Base-by-base conservation (phyloP, 768 basidiomycete species). In the Roridomyces roridus region DNA sequence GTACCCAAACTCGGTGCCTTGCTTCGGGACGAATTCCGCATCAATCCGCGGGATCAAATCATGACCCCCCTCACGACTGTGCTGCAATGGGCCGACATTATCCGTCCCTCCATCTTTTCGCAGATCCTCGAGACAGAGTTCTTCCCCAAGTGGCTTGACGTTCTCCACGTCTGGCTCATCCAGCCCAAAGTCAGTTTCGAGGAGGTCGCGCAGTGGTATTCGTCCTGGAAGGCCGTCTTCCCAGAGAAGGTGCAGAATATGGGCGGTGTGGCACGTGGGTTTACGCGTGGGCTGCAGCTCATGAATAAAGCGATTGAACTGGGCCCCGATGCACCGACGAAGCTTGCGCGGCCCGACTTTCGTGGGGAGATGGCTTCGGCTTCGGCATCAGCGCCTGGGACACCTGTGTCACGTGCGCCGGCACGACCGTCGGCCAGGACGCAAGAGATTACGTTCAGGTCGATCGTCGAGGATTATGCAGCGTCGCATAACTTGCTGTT, bases 71-170 rank as follows among this genome's bases (percentile, higher is more conserved):
- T 99, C 42, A 77, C 87, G 18, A 79, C 79, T 48, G 91, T 94
- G 17, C 77, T 98, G 40, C 77, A 78, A 1, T 99, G 97, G 97
- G 77, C 80, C 11, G 70, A 76, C 28, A 78, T 92, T 51, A 78
- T 98, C 31, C 88, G 92, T 8, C 72, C 85, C 0, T 86, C 90
- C 5, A 83, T 96, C 58, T 81, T 97, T 65, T 81, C 87, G 1
- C 92, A 95, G 67, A 76, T 99, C 12, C 75, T 99, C 60, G 92
- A 96, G 70, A 81, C 83, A 6, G 94, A 94, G 66, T 96, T 98
- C 78, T 98, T 98, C 82, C 92, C 94, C 5, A 96, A 97, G 69
- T 99, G 96, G 95, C 80, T 98, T 57, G 90, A 94, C 45, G 87
- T 92, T 20, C 77, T 99, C 21, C 88, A 96, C 67, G 73, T 93